phyloP scores from a whole-genome alignment of 106 monocot genomes.

The Triglochin maritima region DNA sequence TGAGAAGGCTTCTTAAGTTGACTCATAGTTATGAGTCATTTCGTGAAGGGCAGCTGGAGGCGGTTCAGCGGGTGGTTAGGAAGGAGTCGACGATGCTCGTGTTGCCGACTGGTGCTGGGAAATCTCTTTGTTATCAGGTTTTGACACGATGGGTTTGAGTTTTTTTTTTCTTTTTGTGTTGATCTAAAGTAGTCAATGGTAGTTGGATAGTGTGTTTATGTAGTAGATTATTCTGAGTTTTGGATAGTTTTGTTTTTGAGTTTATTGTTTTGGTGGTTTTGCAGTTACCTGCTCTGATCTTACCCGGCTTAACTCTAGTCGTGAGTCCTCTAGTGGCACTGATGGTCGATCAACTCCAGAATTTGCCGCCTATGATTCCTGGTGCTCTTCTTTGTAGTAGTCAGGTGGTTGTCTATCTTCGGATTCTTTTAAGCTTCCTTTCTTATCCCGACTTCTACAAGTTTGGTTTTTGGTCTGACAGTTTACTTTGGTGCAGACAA shows the following conservation, averaged over 20 bases:
- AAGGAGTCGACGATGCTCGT: slow-evolving; percentile 81
- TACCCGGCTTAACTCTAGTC: slow-evolving; percentile 78
- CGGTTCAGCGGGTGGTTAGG: slow-evolving; percentile 47
- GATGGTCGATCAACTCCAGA: slow-evolving; percentile 90
- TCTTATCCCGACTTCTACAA: no score
- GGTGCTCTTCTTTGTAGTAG: slow-evolving; percentile 76
- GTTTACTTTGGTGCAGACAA: slow-evolving; percentile 35
- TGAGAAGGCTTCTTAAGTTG: slow-evolving; percentile 53
- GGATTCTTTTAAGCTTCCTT: background rate
- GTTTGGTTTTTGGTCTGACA: no score
- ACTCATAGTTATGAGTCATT: slow-evolving; percentile 80
- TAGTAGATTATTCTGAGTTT: background rate
- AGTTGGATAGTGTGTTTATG: background rate
- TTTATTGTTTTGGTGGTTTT: background rate
- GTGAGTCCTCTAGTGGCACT: slow-evolving; percentile 86
- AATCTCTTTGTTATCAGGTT: slow-evolving; percentile 97
- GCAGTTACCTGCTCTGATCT: slow-evolving; percentile 75
- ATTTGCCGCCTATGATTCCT: slow-evolving; percentile 58
- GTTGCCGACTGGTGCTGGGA: slow-evolving; percentile 91
- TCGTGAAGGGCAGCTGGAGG: slow-evolving; percentile 72
- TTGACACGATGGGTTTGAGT: background rate
- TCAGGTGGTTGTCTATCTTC: slow-evolving; percentile 42
- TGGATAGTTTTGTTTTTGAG: background rate
- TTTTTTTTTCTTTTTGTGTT: no score
- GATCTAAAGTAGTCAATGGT: background rate